phyloP scores from a whole-genome alignment of 2,329 filamentous ascomycete genomes.

The Pleoardoris graminearum region DNA sequence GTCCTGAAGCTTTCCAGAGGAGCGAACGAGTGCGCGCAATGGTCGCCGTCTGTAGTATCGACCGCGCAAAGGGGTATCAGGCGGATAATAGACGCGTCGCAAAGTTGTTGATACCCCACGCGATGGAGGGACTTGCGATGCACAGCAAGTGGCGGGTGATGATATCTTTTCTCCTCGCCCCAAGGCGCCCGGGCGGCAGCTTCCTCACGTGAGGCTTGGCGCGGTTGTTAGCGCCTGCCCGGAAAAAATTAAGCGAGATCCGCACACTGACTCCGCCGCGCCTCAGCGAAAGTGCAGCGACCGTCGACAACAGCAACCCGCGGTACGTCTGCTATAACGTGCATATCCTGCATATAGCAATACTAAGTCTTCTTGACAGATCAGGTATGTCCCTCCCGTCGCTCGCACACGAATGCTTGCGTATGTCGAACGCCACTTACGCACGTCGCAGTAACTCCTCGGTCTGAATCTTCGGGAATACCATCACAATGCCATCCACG shows the following conservation, averaged over 20 bases:
- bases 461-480: conserved; percentile 42
- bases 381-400: conserved; percentile 30
- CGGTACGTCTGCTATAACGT: conserved; percentile 33
- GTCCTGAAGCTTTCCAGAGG: conserved; percentile 29
- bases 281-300: conserved; percentile 14
- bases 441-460: conserved; percentile 28
- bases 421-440: conserved; percentile 30
- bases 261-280: conserved; percentile 15
- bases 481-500: conserved; percentile 56
- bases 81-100: conserved; percentile 23
- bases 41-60: neutral
- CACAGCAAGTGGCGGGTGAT: conserved; percentile 28
- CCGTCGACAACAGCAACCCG: conserved; percentile 37
- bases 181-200: conserved; percentile 14
- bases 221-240: conserved; percentile 4
- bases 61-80: conserved; percentile 15
- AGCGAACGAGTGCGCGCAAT: conserved; percentile 13
- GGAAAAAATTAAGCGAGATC: conserved; percentile 15
- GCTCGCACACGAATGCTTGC: conserved; percentile 3
- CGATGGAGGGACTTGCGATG: conserved; percentile 36
- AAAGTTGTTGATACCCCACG: conserved; percentile 27
- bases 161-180: conserved; percentile 30
- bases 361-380: conserved; percentile 21
- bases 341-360: conserved; percentile 7
- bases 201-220: conserved; percentile 17